These are phyloP conservation scores for Hemisphaericaspora nanyangensis DNA, from an alignment of 805 yeast species.

Conservation along the genomic window DNA sequence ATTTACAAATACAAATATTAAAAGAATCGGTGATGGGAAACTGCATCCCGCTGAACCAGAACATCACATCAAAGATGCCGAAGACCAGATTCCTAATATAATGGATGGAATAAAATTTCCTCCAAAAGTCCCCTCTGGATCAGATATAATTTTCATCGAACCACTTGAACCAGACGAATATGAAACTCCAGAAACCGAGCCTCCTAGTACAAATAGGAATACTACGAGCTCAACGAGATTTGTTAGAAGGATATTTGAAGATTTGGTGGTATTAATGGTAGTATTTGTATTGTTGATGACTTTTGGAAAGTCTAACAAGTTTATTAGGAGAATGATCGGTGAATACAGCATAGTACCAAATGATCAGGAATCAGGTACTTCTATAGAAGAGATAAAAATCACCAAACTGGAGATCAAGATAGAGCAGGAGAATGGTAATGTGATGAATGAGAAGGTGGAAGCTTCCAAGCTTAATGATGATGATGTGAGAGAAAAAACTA, in stretches of 20 bases:
- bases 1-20: conserved; percentile 16
- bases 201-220: background rate
- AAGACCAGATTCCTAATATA: conserved; percentile 18
- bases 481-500: conserved; percentile 1
- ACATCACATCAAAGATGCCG: background rate
- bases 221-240: background rate
- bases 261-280: conserved; percentile 42
- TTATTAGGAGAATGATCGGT: conserved; percentile 3
- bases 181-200: background rate
- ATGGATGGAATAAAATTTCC: conserved; percentile 38
- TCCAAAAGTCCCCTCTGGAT: conserved; percentile 1
- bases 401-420: background rate
- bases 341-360: background rate
- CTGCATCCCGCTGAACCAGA: background rate
- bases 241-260: conserved; percentile 40
- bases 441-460: conserved; percentile 1
- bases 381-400: background rate
- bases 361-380: background rate
- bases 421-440: background rate
- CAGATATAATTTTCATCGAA: conserved; percentile 12
- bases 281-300: conserved; percentile 32
- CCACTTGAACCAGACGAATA: background rate
- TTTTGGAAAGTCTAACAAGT: conserved; percentile 32
- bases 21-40: conserved; percentile 25
- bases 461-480: conserved; percentile 5